Percentiles rank a stretch among this genome's conserved stretches.
phyloP scores from a whole-genome alignment of 2,329 filamentous ascomycete species.

The Penicillium hordei region DNA sequence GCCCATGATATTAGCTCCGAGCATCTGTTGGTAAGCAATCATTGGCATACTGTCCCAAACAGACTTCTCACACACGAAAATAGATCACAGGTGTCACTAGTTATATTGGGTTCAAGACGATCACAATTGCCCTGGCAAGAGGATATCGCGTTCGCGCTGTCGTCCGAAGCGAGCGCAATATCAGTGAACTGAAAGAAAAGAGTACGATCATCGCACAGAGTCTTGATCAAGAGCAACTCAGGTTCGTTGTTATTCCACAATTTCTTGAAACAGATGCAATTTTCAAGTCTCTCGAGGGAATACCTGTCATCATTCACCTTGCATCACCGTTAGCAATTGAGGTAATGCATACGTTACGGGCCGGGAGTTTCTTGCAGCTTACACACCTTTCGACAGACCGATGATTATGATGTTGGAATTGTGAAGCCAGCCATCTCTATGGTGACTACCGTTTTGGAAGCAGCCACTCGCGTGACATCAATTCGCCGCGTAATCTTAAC shows the following conservation, averaged over 20 bases:
- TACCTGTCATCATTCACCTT: not conserved
- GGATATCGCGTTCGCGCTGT: slow-evolving; percentile 1
- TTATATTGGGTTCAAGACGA: not conserved
- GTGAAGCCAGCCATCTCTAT: slow-evolving; percentile 3
- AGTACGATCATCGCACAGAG: not conserved
- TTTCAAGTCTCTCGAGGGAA: not conserved
- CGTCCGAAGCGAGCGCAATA: not conserved
- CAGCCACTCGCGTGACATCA: not conserved
- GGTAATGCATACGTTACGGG: not conserved
- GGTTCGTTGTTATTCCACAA: not conserved
- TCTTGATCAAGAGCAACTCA: not conserved
- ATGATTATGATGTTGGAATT: not conserved
- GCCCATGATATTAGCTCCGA: not conserved
- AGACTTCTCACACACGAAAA: not conserved
- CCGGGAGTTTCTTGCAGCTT: not conserved
- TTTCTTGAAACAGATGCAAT: not conserved
- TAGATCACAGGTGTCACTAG: slow-evolving; percentile 6
- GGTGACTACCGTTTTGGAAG: slow-evolving; percentile 8
- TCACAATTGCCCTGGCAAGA: not conserved
- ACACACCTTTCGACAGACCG: not conserved
- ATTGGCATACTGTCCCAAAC: not conserved
- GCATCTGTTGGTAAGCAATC: not conserved
- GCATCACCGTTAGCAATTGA: slow-evolving; percentile 1
- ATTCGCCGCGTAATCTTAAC: not conserved
- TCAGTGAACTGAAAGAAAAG: not conserved